phyloP scores from a whole-genome alignment of 2,329 filamentous ascomycete species.

The Chalaropsis ovoidea region DNA sequence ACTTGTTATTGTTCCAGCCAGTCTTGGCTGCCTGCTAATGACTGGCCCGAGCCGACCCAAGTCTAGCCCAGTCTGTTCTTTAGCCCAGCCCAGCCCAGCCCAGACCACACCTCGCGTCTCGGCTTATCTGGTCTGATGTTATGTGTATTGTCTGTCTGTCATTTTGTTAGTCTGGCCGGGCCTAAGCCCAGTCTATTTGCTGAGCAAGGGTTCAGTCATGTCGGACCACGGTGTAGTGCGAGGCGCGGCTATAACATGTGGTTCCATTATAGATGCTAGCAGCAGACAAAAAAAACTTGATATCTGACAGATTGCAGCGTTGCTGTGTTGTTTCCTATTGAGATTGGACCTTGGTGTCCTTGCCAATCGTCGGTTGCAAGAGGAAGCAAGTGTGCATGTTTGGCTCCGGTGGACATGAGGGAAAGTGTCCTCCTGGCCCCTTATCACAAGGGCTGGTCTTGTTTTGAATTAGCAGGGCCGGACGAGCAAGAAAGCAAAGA shows the following conservation, averaged over 20 bases:
- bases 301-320: conserved; percentile 1
- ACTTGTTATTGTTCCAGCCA: neutral
- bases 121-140: neutral
- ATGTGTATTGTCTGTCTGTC: neutral
- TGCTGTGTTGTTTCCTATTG: neutral
- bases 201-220: neutral
- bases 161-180: neutral
- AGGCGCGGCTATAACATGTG: neutral
- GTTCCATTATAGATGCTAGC: neutral
- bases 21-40: too few species aligned
- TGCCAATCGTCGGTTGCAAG: too few species aligned
- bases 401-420: neutral
- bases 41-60: neutral
- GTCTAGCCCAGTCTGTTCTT: neutral
- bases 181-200: neutral
- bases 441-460: neutral
- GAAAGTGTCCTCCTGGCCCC: neutral
- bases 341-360: neutral
- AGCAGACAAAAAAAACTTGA: neutral
- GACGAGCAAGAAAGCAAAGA: neutral
- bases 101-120: neutral
- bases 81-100: neutral
- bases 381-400: too few species aligned
- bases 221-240: conserved; percentile 2
- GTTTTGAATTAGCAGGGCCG: neutral